Evolutionary conservation across 1,284 basidiomycete species (phyloP).

Genomic region (Peniophora sp.): DNA sequence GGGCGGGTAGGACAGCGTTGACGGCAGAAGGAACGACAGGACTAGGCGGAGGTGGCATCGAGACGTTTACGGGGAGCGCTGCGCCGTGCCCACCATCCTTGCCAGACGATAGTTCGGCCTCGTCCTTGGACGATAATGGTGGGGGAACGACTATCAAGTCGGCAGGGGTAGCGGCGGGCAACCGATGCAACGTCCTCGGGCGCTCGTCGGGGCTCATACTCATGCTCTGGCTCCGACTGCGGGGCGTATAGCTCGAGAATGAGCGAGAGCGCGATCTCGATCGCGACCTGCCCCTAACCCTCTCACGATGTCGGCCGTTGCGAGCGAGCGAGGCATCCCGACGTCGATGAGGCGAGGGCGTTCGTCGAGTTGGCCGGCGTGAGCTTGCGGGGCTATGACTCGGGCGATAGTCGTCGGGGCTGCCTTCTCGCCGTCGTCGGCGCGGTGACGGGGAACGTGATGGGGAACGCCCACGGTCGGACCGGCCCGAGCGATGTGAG

Average conservation of each 20-base stretch:
- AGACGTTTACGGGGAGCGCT: too few relatives aligned
- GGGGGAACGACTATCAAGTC: slow-evolving; percentile 29
- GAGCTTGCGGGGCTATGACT: slow-evolving; percentile 20
- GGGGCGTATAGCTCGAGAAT: slow-evolving; percentile 24
- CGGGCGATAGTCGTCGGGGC: slow-evolving; percentile 27
- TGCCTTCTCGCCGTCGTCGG: slow-evolving; percentile 42
- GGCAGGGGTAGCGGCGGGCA: slow-evolving; percentile 43
- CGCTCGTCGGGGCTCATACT: slow-evolving; percentile 36
- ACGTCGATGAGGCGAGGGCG: neutral
- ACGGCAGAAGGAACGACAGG: too few relatives aligned
- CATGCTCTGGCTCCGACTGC: slow-evolving; percentile 27
- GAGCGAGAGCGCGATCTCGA: slow-evolving; percentile 19
- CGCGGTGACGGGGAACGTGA: slow-evolving; percentile 53
- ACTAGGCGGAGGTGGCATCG: too few relatives aligned
- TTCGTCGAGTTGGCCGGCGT: too few relatives aligned
- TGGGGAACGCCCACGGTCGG: slow-evolving; percentile 55
- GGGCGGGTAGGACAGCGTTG: too few relatives aligned
- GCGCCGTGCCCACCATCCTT: too few relatives aligned
- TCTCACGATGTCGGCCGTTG: slow-evolving; percentile 4
- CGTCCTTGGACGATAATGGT: slow-evolving; percentile 4
- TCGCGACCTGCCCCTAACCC: slow-evolving; percentile 18
- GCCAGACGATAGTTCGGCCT: too few relatives aligned
- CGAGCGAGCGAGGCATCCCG: slow-evolving; percentile 9
- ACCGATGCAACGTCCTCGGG: slow-evolving; percentile 49
- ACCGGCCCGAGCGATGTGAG: slow-evolving; percentile 54